Conservation (phyloP, 2,329 filamentous ascomycete species). For the Fusarium tricinctum region DNA sequence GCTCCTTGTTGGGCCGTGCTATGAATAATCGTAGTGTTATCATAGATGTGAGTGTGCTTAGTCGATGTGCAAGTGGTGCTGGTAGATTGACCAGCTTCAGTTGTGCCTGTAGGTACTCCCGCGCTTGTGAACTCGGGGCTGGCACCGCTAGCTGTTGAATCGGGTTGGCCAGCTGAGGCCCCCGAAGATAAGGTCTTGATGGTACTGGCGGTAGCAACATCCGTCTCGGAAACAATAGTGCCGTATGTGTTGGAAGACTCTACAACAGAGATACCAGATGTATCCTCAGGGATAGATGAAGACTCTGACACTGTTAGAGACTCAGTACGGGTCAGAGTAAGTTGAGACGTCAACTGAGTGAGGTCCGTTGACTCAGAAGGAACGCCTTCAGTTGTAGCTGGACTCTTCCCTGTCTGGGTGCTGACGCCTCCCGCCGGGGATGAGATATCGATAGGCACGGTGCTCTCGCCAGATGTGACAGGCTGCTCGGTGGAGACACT, state of each 20-base stretch:
- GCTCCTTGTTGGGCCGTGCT: constrained; percentile 14
- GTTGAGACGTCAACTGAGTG: constrained; percentile 11
- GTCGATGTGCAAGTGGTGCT: constrained; percentile 27
- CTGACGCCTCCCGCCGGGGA: background rate
- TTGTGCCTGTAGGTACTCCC: background rate
- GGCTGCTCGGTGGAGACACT: constrained; percentile 1
- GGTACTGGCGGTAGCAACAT: background rate
- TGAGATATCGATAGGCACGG: background rate
- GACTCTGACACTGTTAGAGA: constrained; percentile 3
- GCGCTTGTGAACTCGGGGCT: constrained; percentile 14
- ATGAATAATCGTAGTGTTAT: constrained; percentile 34
- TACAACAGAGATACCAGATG: background rate
- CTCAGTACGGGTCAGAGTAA: constrained; percentile 22
- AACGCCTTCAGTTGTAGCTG: constrained; percentile 3
- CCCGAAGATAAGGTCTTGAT: background rate
- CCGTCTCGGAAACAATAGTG: constrained; percentile 6
- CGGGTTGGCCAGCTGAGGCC: background rate
- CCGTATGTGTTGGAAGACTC: constrained; percentile 13
- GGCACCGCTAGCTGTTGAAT: constrained; percentile 1
- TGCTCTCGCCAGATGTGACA: background rate
- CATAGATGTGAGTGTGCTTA: constrained; percentile 34
- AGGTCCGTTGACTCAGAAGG: background rate
- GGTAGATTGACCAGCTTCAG: constrained; percentile 6
- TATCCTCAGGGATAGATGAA: background rate
- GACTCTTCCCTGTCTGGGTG: constrained; percentile 17